Base-by-base conservation (phyloP, 495 filamentous ascomycete genomes). In the Jackrogersella multiformis region DNA sequence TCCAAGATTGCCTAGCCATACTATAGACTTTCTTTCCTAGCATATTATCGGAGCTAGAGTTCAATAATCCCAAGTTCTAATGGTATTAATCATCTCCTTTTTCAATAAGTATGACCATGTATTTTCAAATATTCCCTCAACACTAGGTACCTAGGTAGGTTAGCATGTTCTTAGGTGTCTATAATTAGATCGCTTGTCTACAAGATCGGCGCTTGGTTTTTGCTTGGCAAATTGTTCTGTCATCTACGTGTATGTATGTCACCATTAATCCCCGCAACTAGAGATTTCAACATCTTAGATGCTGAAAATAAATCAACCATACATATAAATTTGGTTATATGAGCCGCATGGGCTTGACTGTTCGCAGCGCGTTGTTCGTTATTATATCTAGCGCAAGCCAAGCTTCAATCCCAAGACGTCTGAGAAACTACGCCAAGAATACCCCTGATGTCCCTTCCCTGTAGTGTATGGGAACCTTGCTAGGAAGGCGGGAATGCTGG, bases 371-470 rank as follows among this genome's bases (percentile, higher is more conserved):
- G 21, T 58, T 48, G 55, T 53, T n/a, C n/a, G n/a, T n/a, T n/a
- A n/a, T 30, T 30, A 60, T 49, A 69, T 69, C 64, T n/a, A n/a
- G 35, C 41, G 35, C 30, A 56, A 35, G 32, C 55, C 34, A 55
- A 65, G 56, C 67, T 70, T 70, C 61, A 70, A 54, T 70, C 67
- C 15, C 61, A 70, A 70, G 67, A 70, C 61, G 67, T 65, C 67
- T 61, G 49, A 70, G 67, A 65, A 65, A 52, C 34, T 18, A 46
- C 41, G 67, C 67, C 67, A 70, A 70, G 67, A 57, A 61, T 13
- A 51, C 67, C 67, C 67, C 67, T 70, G 61, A 65, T 32, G 44
- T 56, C 56, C 67, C 67, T 70, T n/a, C n/a, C n/a, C n/a, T n/a
- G n/a, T n/a, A n/a, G n/a, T n/a, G 61, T 53, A 51, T 60, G 44